phyloP scores from a whole-genome alignment of 2,329 filamentous ascomycete species.

The Mollisiaceae sp. region DNA sequence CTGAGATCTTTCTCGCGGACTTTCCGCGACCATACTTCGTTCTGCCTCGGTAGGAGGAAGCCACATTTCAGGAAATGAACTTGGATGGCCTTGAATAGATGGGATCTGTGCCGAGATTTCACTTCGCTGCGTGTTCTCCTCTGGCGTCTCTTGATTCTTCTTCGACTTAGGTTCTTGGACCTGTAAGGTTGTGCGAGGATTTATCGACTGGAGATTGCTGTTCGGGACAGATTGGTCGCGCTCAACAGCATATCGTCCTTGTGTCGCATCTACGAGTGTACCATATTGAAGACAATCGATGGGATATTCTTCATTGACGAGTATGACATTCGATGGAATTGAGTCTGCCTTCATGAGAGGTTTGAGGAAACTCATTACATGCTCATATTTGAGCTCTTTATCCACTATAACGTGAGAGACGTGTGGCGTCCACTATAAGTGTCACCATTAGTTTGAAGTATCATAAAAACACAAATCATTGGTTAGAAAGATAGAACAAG shows the following conservation, averaged over 20 bases:
- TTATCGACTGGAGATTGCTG: neutral
- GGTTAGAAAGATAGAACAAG: neutral
- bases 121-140: neutral
- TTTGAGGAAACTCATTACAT: constrained; percentile 63
- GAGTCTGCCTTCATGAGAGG: constrained; percentile 25
- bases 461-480: neutral
- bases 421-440: constrained; percentile 47
- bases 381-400: constrained; percentile 64
- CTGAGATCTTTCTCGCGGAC: constrained; percentile 12
- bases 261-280: constrained; percentile 61
- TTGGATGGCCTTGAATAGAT: constrained; percentile 43
- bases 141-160: neutral
- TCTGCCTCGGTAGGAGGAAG: constrained; percentile 7
- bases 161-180: constrained; percentile 10
- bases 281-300: constrained; percentile 69
- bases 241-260: constrained; percentile 57
- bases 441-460: neutral
- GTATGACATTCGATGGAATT: constrained; percentile 47
- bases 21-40: constrained; percentile 15
- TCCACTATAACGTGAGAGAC: constrained; percentile 86
- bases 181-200: neutral
- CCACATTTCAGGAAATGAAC: constrained; percentile 14
- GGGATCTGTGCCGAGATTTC: constrained; percentile 27
- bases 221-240: constrained; percentile 45
- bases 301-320: constrained; percentile 74